These are phyloP conservation scores for Phytophthora tubulina DNA, from an alignment of 352 stramenopile genomes.

Conservation along the genomic window DNA sequence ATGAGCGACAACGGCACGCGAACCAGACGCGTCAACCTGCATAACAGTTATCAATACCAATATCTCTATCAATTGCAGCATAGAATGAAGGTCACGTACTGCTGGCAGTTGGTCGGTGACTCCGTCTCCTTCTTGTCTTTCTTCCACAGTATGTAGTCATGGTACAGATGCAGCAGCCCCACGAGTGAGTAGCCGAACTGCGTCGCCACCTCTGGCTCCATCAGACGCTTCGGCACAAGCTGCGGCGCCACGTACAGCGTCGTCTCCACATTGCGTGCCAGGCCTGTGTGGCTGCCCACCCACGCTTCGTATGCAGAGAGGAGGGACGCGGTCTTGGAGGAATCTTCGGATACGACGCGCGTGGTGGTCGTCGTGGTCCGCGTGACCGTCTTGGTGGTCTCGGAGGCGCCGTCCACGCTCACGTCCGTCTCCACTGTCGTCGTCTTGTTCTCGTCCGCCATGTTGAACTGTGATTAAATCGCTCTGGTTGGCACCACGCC, in stretches of 20 bases:
- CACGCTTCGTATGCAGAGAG: constrained; percentile 71
- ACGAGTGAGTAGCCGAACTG: constrained; percentile 85
- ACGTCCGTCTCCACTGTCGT: constrained; percentile 32
- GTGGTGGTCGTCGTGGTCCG: constrained; percentile 19
- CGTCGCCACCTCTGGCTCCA: constrained; percentile 72
- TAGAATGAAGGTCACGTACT: constrained; percentile 34
- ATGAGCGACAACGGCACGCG: constrained; percentile 83
- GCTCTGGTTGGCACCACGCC: neutral
- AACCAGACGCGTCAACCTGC: constrained; percentile 62
- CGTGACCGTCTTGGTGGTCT: constrained; percentile 19
- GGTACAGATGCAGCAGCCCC: constrained; percentile 79
- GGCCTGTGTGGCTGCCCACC: constrained; percentile 63
- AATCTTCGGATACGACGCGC: neutral
- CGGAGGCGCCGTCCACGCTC: constrained; percentile 18
- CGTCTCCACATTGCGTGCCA: constrained; percentile 83
- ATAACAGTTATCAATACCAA: neutral
- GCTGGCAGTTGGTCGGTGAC: constrained; percentile 27
- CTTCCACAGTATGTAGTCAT: constrained; percentile 88
- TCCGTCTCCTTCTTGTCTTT: constrained; percentile 33
- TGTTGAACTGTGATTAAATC: constrained; percentile 13
- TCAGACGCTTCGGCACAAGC: constrained; percentile 73
- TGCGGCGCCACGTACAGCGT: constrained; percentile 83
- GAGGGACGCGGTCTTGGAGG: constrained; percentile 31
- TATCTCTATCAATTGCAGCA: no score
- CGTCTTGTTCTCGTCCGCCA: constrained; percentile 31